phyloP scores from a whole-genome alignment of 116 monocot genomes.

The Iris pallida region DNA sequence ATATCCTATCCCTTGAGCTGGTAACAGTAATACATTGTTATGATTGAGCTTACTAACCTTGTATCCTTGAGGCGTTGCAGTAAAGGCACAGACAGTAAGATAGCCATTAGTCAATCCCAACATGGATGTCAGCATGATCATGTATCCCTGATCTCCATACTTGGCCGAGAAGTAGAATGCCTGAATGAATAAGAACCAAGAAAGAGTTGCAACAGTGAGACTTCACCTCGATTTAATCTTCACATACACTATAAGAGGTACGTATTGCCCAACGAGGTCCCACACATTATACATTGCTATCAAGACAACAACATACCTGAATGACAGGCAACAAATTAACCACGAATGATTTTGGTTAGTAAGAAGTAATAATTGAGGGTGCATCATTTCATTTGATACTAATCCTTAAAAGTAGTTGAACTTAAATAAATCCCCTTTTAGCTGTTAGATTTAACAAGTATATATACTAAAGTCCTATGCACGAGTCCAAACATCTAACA shows the following conservation, averaged over 20 bases:
- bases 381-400: no score
- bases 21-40: no score
- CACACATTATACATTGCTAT: conserved; percentile 72
- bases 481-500: no score
- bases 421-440: no score
- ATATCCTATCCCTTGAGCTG: no score
- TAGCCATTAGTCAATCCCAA: conserved; percentile 49
- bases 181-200: conserved; percentile 58
- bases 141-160: conserved; percentile 67
- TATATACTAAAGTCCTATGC: no score
- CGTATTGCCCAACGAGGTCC: conserved; percentile 71
- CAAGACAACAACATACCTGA: conserved; percentile 75
- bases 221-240: conserved; percentile 53
- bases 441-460: no score
- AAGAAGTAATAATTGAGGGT: background rate
- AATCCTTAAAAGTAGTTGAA: no score
- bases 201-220: conserved; percentile 23
- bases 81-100: conserved; percentile 51
- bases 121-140: conserved; percentile 66
- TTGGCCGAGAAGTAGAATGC: conserved; percentile 82
- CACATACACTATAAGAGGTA: conserved; percentile 30
- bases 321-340: background rate
- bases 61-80: conserved; percentile 44
- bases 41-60: conserved; percentile 44
- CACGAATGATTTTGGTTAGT: background rate